phyloP scores from a whole-genome alignment of 2,329 filamentous ascomycete genomes.

The Westerdykella sp. region DNA sequence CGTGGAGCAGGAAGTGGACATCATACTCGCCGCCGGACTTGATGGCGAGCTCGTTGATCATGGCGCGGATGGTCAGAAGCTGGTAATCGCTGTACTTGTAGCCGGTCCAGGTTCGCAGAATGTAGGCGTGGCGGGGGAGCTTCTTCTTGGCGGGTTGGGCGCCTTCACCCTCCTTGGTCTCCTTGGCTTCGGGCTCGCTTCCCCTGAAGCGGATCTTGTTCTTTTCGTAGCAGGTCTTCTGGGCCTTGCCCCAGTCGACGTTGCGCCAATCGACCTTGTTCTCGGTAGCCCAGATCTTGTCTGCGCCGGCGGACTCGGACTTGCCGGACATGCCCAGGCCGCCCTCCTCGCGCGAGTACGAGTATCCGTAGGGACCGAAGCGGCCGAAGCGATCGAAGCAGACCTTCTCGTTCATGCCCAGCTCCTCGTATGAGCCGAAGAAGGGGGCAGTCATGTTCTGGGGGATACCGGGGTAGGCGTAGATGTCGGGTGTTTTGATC shows the following conservation, averaged over 20 bases:
- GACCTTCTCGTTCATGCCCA: slow-evolving; percentile 43
- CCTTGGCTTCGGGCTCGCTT: slow-evolving; percentile 22
- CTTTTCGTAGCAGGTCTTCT: slow-evolving; percentile 45
- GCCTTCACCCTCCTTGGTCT: slow-evolving; percentile 16
- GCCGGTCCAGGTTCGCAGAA: slow-evolving; percentile 78
- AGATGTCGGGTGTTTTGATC: slow-evolving; percentile 55
- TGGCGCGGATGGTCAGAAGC: slow-evolving; percentile 70
- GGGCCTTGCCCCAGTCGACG: slow-evolving; percentile 46
- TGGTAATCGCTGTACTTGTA: slow-evolving; percentile 74
- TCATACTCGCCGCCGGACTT: slow-evolving; percentile 82
- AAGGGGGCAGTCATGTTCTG: slow-evolving; percentile 45
- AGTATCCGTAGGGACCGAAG: slow-evolving; percentile 47
- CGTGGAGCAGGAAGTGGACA: slow-evolving; percentile 76
- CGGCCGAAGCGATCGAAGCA: slow-evolving; percentile 49
- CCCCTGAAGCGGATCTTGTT: slow-evolving; percentile 44
- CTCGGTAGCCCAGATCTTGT: slow-evolving; percentile 46
- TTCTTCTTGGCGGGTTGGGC: slow-evolving; percentile 35
- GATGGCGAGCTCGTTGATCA: slow-evolving; percentile 75
- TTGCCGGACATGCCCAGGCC: slow-evolving; percentile 45
- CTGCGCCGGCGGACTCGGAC: slow-evolving; percentile 40
- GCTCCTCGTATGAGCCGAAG: slow-evolving; percentile 45
- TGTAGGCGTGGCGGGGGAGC: slow-evolving; percentile 65
- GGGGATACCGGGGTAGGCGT: slow-evolving; percentile 54
- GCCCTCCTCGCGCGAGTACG: slow-evolving; percentile 41
- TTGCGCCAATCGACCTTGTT: slow-evolving; percentile 44